phyloP scores from a whole-genome alignment of 805 yeast genomes.

The Tetrapisispora iriomotensis region DNA sequence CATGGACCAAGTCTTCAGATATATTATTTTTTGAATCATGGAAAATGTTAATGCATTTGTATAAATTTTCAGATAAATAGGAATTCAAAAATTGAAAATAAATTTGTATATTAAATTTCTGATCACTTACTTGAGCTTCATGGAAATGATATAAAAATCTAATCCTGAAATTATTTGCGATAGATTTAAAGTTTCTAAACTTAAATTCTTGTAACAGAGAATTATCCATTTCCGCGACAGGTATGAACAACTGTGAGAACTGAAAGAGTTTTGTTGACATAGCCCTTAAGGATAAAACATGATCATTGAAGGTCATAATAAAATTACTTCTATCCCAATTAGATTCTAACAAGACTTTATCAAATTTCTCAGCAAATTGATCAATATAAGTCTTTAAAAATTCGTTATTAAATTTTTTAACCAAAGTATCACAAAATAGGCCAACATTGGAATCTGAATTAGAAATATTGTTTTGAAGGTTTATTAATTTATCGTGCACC shows the following conservation, averaged over 20 bases:
- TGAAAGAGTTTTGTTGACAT: conserved; percentile 15
- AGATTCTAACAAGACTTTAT: conserved; percentile 14
- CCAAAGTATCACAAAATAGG: too few relatives aligned
- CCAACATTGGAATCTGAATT: neutral
- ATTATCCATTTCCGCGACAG: neutral
- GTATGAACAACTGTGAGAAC: conserved; percentile 11
- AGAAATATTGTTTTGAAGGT: neutral
- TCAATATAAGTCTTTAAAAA: conserved; percentile 9
- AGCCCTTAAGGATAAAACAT: conserved; percentile 10
- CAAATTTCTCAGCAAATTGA: conserved; percentile 8
- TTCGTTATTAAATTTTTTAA: conserved; percentile 7
- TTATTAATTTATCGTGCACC: neutral
- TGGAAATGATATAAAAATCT: conserved; percentile 50
- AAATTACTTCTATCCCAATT: conserved; percentile 26
- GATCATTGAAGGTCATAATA: conserved; percentile 9
- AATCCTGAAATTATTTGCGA: conserved; percentile 37
- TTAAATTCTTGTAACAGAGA: neutral
- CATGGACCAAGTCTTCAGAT: conserved; percentile 27
- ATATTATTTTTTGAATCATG: conserved; percentile 26
- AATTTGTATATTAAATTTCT: conserved; percentile 40
- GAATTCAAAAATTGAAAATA: conserved; percentile 41
- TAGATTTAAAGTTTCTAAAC: conserved; percentile 39
- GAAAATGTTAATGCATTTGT: conserved; percentile 33
- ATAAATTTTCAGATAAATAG: conserved; percentile 34
- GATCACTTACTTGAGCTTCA: conserved; percentile 11